Conservation (phyloP, 164 flowering plant genomes). For the Stephania yunnanensis region DNA sequence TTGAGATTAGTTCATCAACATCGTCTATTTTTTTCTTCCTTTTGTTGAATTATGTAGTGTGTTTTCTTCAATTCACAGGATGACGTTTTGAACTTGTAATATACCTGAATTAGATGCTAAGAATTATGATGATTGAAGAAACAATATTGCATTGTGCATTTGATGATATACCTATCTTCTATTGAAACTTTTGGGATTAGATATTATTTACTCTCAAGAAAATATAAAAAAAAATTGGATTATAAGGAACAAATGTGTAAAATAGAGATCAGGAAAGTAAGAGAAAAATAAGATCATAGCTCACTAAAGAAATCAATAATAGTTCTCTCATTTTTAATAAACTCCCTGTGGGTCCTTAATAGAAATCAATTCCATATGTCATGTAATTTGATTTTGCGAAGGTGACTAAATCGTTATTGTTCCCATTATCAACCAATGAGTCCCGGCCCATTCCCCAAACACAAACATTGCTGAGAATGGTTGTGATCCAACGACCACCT, state of each 20-base stretch:
- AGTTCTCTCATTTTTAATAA: constrained; percentile 37
- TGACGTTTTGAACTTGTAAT: not conserved
- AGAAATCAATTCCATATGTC: constrained; percentile 38
- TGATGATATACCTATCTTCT: not conserved
- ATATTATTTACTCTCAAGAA: too few relatives aligned
- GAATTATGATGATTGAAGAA: not conserved
- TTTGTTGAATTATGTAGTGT: too few relatives aligned
- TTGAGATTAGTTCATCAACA: not conserved
- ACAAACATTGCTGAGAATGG: constrained; percentile 32
- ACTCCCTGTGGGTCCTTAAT: constrained; percentile 34
- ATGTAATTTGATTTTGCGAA: constrained; percentile 31
- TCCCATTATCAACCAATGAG: constrained; percentile 32
- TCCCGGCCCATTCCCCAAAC: constrained; percentile 24
- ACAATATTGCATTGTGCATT: not conserved
- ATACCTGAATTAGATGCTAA: not conserved
- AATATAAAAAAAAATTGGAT: not conserved
- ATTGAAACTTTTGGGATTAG: not conserved
- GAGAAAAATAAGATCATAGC: not conserved
- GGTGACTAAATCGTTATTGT: constrained; percentile 29
- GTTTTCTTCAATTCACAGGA: too few relatives aligned
- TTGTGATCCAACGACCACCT: constrained; percentile 2
- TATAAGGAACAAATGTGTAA: not conserved
- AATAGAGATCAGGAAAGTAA: not conserved
- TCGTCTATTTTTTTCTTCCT: too few relatives aligned
- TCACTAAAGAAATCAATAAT: constrained; percentile 24